A percentile compares a stretch with the other conserved stretches of the same genome.
These are phyloP conservation scores for Umbelopsis ramanniana DNA, from an alignment of 192 early-diverging fungal genomes.

Conservation along the genomic window DNA sequence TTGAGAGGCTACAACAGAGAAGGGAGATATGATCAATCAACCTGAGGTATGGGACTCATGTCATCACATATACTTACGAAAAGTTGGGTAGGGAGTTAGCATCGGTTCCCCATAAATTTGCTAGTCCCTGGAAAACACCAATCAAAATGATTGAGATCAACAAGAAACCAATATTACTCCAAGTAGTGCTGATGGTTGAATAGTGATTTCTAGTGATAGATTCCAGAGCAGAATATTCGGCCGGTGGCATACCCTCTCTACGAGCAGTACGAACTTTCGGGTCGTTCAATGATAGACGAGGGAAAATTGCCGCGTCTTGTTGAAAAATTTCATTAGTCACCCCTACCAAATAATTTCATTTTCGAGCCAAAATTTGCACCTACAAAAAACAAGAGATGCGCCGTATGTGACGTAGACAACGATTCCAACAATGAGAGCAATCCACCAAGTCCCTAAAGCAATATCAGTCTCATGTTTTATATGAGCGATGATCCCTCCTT, in stretches of 20 bases:
- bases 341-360: background rate
- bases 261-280: conserved; percentile 29
- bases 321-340: conserved; percentile 1
- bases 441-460: conserved; percentile 24
- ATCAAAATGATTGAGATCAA: conserved; percentile 34
- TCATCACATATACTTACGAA: background rate
- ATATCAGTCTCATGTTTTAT: background rate
- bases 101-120: background rate
- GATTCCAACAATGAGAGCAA: conserved; percentile 21
- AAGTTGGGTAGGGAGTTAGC: conserved; percentile 7
- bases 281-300: conserved; percentile 27
- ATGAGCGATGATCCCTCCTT: background rate
- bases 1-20: conserved; percentile 3
- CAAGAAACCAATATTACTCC: conserved; percentile 50
- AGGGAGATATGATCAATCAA: background rate
- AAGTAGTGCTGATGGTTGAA: conserved; percentile 50
- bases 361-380: background rate
- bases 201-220: conserved; percentile 42
- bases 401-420: conserved; percentile 35
- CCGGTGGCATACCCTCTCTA: conserved; percentile 9
- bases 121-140: conserved; percentile 33
- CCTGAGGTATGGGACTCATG: background rate
- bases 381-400: conserved; percentile 32
- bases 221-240: conserved; percentile 20
- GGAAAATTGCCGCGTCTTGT: conserved; percentile 6